Percentiles rank a stretch among this genome's conserved stretches.
phyloP scores from a whole-genome alignment of 2,329 filamentous ascomycete genomes.

The Colletotrichum sublineola region DNA sequence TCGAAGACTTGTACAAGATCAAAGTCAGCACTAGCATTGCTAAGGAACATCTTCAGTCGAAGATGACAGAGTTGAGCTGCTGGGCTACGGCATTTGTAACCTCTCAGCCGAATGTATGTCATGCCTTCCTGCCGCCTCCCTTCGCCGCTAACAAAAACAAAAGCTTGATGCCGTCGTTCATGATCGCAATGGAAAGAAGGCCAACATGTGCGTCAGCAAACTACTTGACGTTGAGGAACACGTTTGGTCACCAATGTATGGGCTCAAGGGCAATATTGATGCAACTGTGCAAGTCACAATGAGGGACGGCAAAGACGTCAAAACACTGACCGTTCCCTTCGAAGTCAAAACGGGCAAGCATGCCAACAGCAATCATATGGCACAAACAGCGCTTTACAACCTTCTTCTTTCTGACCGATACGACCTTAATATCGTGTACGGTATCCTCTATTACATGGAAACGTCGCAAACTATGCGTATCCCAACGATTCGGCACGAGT shows the following conservation, averaged over 20 bases:
- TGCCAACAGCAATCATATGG: conserved; percentile 84
- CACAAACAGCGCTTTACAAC: conserved; percentile 95
- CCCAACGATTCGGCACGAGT: conserved; percentile 85
- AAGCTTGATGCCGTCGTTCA: conserved; percentile 37
- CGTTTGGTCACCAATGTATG: conserved; percentile 98
- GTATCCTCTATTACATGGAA: conserved; percentile 95
- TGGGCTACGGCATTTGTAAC: conserved; percentile 90
- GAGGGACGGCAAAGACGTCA: conserved; percentile 74
- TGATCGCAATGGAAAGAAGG: conserved; percentile 58
- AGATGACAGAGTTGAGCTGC: conserved; percentile 82
- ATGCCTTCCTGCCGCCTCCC: conserved; percentile 1
- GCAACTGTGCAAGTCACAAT: conserved; percentile 93
- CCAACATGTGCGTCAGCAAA: conserved; percentile 90
- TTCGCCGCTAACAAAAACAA: conserved; percentile 47
- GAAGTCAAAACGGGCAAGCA: conserved; percentile 96
- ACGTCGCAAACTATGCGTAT: conserved; percentile 88
- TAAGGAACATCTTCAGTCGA: conserved; percentile 83
- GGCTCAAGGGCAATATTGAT: conserved; percentile 97
- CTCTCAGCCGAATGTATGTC: conserved; percentile 73
- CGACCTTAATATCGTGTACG: conserved; percentile 90
- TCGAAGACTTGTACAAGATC: conserved; percentile 92
- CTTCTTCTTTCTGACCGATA: conserved; percentile 93
- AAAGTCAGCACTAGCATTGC: conserved; percentile 80
- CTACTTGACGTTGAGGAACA: conserved; percentile 97
- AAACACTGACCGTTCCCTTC: conserved; percentile 87